Base-by-base conservation (phyloP, 2,329 filamentous ascomycete genomes). In the Chaetomiaceae sp. region DNA sequence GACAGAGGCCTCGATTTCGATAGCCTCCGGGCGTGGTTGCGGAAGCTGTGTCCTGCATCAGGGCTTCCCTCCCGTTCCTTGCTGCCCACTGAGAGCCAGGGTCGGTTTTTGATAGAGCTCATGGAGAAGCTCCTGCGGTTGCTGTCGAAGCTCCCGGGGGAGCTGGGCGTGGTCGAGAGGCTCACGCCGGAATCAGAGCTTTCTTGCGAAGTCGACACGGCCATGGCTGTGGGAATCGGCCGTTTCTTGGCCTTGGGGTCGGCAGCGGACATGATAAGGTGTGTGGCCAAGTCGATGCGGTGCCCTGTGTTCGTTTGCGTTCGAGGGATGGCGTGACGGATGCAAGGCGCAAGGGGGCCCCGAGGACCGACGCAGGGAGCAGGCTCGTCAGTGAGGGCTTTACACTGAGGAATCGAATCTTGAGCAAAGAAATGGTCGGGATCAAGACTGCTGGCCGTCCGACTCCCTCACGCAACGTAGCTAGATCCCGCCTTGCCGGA, bases 1-100 rank as follows among this genome's bases (percentile, higher is more conserved):
- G 64, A 65, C 6, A 51, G 31, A 7, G 55, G 56, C 11, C 61
- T 54, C 23, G 62, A 60, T 31, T 61, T 63, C 31, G 63, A 65
- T 8, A 64, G 47, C 50, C 43, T 62, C 22, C 60, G 52, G n/a
- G 44, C 37, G 25, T 64, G 57, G 43, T 19, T 39, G 25, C 55
- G 53, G 42, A 51, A 52, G 46, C 56, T 56, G 38, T 40, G 49
- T 37, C 29, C 45, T 11, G 47, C 42, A 8, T 52, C 53, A 19
- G 54, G 45, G 20, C 50, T 44, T 3, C 51, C 42, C 15, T 61
- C 56, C 12, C 56, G 52, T 3, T 59, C 53, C 44, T 37, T 54
- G 40, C 29, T 47, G 55, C 50, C 50, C 54, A 63, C 50, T 5
- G 63, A 60, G 25, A 57, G 51, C 45, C 55, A 59, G 34, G 58